phyloP scores from a whole-genome alignment of 2,329 filamentous ascomycete species.

The Penicillium oxalicum region DNA sequence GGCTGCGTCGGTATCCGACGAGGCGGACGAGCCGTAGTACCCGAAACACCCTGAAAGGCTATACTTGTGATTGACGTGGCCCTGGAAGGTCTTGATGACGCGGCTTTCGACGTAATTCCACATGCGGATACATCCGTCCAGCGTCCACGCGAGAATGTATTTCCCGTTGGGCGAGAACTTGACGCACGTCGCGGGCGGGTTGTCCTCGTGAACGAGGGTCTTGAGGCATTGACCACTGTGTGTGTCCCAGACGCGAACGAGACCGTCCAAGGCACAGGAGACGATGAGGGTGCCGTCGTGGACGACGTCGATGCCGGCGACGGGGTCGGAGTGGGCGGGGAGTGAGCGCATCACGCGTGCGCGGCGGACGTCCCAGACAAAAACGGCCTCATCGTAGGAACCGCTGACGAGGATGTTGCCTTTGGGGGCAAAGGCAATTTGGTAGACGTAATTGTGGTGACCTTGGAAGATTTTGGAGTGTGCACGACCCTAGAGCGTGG shows the following conservation, averaged over 20 bases:
- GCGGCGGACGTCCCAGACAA: constrained; percentile 90
- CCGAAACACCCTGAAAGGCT: constrained; percentile 84
- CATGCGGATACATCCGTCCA: constrained; percentile 82
- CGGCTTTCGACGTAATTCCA: constrained; percentile 93
- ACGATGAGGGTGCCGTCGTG: constrained; percentile 86
- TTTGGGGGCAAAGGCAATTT: constrained; percentile 91
- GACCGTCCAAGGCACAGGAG: constrained; percentile 83
- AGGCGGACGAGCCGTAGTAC: constrained; percentile 46
- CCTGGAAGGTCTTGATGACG: constrained; percentile 96
- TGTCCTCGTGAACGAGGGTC: constrained; percentile 94
- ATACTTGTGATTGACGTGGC: constrained; percentile 76
- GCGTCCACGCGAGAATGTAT: constrained; percentile 83
- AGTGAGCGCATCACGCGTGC: constrained; percentile 82
- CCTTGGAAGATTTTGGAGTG: constrained; percentile 63
- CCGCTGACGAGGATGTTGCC: constrained; percentile 95
- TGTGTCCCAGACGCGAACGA: constrained; percentile 94
- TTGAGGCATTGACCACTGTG: constrained; percentile 90
- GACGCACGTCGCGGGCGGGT: constrained; percentile 80
- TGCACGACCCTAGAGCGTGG: constrained; percentile 43
- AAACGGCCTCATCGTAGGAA: constrained; percentile 94
- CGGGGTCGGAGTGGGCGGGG: constrained; percentile 91
- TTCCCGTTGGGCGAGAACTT: constrained; percentile 92
- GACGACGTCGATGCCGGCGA: constrained; percentile 88
- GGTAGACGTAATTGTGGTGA: constrained; percentile 95
- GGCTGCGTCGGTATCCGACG: constrained; percentile 23